Evolutionary conservation across 1,284 basidiomycete genomes (phyloP), one percentile per base, ranked within the genome.

Genomic region (Ustilago loliicola): DNA sequence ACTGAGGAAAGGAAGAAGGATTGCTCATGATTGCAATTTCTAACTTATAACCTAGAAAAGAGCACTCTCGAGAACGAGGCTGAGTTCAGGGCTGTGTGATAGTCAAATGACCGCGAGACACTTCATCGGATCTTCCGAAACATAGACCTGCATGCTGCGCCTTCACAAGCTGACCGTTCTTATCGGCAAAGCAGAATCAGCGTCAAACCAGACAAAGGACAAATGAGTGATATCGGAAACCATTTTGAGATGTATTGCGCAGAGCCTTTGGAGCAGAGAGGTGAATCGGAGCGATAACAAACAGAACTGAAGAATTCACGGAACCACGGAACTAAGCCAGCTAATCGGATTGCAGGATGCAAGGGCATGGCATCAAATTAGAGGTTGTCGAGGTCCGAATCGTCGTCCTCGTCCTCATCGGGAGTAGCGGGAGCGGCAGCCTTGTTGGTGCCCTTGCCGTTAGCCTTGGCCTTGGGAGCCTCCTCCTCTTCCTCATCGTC

Each of bases 371-470:
- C 15, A 50, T 29, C 25, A 7, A 29, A 36, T 51, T 54, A 84
- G 48, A 84, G 73, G 59, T 84, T 76, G 61, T 84, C 83, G 40
- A 83, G 69, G 56, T 84, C 80, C 29, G 74, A 77, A 42, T 82
- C 80, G 61, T 82, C 81, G 11, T 81, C 74, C 42, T 84, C 80
- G n/a, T 82, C 76, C 34, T 78, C 75, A 2, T 58, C 74, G 13
- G 61, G 51, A 42, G 57, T 51, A n/a, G 64, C 55, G 25, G 48
- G 48, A 29, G 60, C 57, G 19, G 56, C 38, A 32, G 63, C 23
- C 60, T 62, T 51, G 61, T 68, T 66, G 29, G 63, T 60, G 9
- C 61, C 73, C 25, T 72, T 64, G 13, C 42, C 54, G 19, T 73
- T 71, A 25, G 72, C 53, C 47, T 72, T 66, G 15, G 57, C 42